Evolutionary conservation across 306 rosid species (phyloP), one percentile per base, ranked within the genome.

Genomic region (Chamaecrista fasciculata): DNA sequence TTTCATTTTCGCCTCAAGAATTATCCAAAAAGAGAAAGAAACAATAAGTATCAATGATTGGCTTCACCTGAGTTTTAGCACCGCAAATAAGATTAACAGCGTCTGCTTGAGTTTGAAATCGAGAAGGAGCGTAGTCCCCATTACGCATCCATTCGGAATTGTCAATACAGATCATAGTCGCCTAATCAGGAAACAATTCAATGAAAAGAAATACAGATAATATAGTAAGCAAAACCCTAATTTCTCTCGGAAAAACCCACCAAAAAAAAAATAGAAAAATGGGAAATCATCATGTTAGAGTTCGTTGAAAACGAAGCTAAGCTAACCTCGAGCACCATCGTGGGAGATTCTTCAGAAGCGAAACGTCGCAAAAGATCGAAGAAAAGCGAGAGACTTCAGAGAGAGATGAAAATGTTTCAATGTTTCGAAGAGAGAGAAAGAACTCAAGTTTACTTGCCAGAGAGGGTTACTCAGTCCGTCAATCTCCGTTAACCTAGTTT

Each of bases 61-160:
- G 59, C 42, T 18, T 64, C 25, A 93, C 91, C 88, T 92, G 97
- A 14, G 97, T 92, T 82, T 92, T 92, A 62, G 97, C 97, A 49
- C 97, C 97, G 56, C 97, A 92, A 71, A 92, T 92, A 58, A 89
- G 86, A 78, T 89, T 92, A 37, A 89, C 89, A 69, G 97, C 89
- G 47, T 92, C 97, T 5, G 92, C 81, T 78, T 85, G 97, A 52
- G 96, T 92, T 84, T 84, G 89, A 82, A 92, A 85, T 66, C 97
- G 86, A 40, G 89, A 81, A 19, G 97, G 97, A 47, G 92, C 11
- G 66, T 87, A 92, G 51, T 92, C 97, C 2, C 97, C 97, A 51
- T 92, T 92, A 12, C 97, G 88, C 97, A 87, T 93, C 98, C 98
- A 93, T 68, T 93, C 96, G 7, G 96, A 93, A 78, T 93, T 87